A percentile compares a stretch with the other conserved stretches of the same genome.
These are phyloP conservation scores for Drechslerella coelobrocha DNA, from an alignment of 2,329 filamentous ascomycete species.

Conservation along the genomic window DNA sequence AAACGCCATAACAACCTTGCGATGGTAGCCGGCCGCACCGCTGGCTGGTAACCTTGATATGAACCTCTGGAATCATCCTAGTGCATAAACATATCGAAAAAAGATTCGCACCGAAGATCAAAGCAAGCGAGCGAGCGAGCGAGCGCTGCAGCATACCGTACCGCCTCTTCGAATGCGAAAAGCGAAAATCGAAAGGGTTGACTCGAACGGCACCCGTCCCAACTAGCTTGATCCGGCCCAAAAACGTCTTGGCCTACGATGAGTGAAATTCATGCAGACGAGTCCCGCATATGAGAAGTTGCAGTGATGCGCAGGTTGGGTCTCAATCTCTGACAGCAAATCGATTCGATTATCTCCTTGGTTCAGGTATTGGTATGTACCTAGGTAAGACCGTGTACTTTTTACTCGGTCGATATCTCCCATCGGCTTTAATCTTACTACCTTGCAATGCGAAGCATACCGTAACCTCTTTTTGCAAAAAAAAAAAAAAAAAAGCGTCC, in stretches of 20 bases:
- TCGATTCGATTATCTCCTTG: constrained; percentile 4
- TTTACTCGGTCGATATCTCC: neutral
- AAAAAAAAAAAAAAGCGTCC: neutral
- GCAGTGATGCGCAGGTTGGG: neutral
- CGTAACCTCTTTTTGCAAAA: neutral
- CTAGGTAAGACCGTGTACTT: neutral
- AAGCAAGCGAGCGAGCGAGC: neutral
- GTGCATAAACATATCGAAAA: too few relatives aligned
- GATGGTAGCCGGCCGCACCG: constrained; percentile 9
- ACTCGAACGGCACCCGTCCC: neutral
- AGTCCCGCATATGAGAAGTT: neutral
- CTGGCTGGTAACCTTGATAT: neutral
- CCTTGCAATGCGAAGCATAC: neutral
- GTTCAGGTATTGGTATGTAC: neutral
- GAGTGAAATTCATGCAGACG: neutral
- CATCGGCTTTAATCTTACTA: neutral
- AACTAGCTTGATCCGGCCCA: constrained; percentile 39
- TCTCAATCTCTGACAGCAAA: constrained; percentile 5
- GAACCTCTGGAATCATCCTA: too few relatives aligned
- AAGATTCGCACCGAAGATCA: too few relatives aligned
- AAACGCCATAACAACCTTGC: constrained; percentile 35
- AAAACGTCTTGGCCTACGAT: neutral
- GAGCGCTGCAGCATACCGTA: neutral
- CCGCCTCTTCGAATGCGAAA: constrained; percentile 42
- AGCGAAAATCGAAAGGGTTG: constrained; percentile 12